Percentiles rank a stretch among this genome's conserved stretches.
Evolutionary conservation across 306 rosid species (phyloP).

Genomic region (Vigna angularis): DNA sequence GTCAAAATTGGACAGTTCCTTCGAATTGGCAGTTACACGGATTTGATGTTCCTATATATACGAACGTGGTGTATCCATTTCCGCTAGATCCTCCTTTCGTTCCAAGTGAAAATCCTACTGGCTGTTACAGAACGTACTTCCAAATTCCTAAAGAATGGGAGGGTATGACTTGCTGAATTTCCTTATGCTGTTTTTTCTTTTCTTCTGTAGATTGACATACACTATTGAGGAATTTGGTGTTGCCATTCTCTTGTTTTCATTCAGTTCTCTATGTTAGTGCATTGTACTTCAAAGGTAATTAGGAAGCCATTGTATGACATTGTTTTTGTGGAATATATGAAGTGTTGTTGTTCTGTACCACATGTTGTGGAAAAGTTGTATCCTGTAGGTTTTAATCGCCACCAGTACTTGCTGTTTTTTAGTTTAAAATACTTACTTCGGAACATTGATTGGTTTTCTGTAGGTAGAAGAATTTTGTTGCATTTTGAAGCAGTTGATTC

Average conservation of each 20-base stretch:
- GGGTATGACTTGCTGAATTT: slow-evolving; percentile 56
- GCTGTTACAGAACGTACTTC: slow-evolving; percentile 85
- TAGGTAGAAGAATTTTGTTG: slow-evolving; percentile 91
- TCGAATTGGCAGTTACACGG: slow-evolving; percentile 98
- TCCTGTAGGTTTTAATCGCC: slow-evolving; percentile 17
- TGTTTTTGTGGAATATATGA: background rate
- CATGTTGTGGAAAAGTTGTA: slow-evolving; percentile 13
- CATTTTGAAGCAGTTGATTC: slow-evolving; percentile 99
- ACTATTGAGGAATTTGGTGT: slow-evolving; percentile 4
- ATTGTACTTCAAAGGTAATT: background rate
- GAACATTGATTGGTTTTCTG: slow-evolving; percentile 44
- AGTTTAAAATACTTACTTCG: background rate
- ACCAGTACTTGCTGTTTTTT: background rate
- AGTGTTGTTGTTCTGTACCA: slow-evolving; percentile 13
- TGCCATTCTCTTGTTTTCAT: slow-evolving; percentile 13
- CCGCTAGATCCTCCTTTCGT: slow-evolving; percentile 84
- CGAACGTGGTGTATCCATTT: slow-evolving; percentile 80
- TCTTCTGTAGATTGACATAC: slow-evolving; percentile 26
- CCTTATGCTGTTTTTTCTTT: slow-evolving; percentile 13
- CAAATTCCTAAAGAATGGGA: slow-evolving; percentile 86
- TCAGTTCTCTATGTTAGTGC: slow-evolving; percentile 13
- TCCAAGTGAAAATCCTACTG: slow-evolving; percentile 83
- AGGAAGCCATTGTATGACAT: background rate
- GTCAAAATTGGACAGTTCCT: slow-evolving; percentile 78
- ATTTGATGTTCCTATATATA: slow-evolving; percentile 88